Conservation (phyloP, 495 filamentous ascomycete genomes). For the Penicillium dipodomyicola region DNA sequence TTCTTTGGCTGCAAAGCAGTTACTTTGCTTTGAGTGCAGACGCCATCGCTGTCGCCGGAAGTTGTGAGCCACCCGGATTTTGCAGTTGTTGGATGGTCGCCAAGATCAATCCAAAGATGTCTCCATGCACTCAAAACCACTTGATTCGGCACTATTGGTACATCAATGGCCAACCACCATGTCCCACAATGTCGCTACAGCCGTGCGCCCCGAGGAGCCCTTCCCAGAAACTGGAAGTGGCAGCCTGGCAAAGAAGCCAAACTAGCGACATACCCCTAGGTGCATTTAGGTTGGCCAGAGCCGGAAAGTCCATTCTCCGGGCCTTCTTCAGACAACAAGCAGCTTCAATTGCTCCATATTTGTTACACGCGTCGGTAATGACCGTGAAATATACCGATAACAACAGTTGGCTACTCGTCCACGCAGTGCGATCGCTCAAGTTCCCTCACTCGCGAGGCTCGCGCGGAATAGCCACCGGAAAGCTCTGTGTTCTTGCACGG, state of each 20-base stretch:
- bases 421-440: background rate
- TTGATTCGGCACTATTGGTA: background rate
- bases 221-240: background rate
- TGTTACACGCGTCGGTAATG: background rate
- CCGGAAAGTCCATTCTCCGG: background rate
- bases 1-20: background rate
- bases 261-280: background rate
- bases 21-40: conserved; percentile 1
- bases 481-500: background rate
- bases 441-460: background rate
- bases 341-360: background rate
- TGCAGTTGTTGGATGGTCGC: background rate
- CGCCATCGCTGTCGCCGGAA: background rate
- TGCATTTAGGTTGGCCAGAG: background rate
- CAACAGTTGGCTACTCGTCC: background rate
- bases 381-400: background rate
- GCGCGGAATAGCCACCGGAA: background rate
- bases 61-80: background rate
- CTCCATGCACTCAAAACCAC: background rate
- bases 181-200: background rate
- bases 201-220: background rate
- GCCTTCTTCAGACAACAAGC: background rate
- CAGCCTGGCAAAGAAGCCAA: background rate
- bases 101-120: background rate
- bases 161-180: conserved; percentile 1